phyloP scores from a whole-genome alignment of 345 rosid genomes.

The Turritis glabra region DNA sequence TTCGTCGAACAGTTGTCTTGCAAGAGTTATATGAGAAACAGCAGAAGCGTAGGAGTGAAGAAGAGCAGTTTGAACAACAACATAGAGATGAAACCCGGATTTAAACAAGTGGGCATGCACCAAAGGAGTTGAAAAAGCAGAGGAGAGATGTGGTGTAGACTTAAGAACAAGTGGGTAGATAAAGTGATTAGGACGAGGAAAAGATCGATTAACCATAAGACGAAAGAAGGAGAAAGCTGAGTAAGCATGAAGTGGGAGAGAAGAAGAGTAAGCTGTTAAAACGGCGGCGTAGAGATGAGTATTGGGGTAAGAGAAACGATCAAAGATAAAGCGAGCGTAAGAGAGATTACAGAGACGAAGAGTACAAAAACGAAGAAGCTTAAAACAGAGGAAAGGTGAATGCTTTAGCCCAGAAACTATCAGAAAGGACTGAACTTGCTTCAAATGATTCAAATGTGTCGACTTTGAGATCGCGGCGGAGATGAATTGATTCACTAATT shows the following conservation, averaged over 20 bases:
- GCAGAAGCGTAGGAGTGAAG: conserved; percentile 67
- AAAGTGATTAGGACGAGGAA: conserved; percentile 66
- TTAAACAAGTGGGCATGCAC: conserved; percentile 62
- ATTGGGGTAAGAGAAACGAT: conserved; percentile 54
- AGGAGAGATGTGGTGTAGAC: conserved; percentile 43
- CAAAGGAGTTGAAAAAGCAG: conserved; percentile 43
- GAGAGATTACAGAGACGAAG: conserved; percentile 52
- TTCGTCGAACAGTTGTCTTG: conserved; percentile 72
- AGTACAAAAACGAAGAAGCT: conserved; percentile 75
- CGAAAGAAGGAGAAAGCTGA: conserved; percentile 59
- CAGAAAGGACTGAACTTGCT: conserved; percentile 72
- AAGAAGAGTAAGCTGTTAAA: conserved; percentile 70
- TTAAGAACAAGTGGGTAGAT: conserved; percentile 76
- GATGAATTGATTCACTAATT: conserved; percentile 12
- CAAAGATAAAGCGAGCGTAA: conserved; percentile 69
- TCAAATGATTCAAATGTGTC: conserved; percentile 59
- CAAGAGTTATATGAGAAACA: conserved; percentile 41
- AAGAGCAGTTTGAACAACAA: conserved; percentile 80
- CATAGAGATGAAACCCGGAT: conserved; percentile 56
- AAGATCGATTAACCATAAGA: conserved; percentile 51
- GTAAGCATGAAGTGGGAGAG: conserved; percentile 39
- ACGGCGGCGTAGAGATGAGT: conserved; percentile 69
- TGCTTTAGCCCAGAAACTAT: conserved; percentile 55
- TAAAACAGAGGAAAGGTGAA: conserved; percentile 66
- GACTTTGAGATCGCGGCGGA: conserved; percentile 48